A percentile compares a stretch with the other conserved stretches of the same genome.
phyloP scores from a whole-genome alignment of 1,284 basidiomycete species.

The Ceratobasidium sp. region DNA sequence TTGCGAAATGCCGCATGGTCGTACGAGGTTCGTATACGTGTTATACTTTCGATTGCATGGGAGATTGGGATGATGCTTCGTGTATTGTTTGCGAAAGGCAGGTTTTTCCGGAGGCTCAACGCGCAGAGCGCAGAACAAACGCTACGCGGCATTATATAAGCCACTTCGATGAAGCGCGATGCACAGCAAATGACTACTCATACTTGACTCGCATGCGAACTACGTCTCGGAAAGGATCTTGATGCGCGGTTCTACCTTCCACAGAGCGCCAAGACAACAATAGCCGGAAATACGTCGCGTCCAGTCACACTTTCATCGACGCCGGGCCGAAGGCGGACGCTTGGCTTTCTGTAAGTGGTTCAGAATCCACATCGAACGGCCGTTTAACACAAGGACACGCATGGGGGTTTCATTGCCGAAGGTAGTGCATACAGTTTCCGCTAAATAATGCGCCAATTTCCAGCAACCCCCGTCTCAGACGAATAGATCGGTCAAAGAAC shows the following conservation, averaged over 20 bases:
- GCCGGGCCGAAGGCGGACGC: not conserved
- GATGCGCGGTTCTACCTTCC: not conserved
- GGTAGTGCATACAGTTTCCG: not conserved
- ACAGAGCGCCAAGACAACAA: conserved; percentile 2
- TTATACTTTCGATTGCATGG: too few species aligned
- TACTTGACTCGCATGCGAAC: too few species aligned
- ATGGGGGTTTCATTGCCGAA: not conserved
- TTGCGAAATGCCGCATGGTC: too few species aligned
- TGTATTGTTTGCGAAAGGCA: too few species aligned
- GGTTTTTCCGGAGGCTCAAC: too few species aligned
- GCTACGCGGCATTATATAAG: too few species aligned
- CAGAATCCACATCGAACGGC: not conserved
- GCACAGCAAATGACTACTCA: too few species aligned
- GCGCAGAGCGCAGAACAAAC: too few species aligned
- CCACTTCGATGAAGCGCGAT: too few species aligned
- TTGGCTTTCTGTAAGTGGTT: not conserved
- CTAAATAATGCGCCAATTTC: not conserved
- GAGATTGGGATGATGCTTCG: too few species aligned
- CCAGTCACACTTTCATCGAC: not conserved
- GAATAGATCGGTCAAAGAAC: not conserved
- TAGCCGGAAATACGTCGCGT: not conserved
- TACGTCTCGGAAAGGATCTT: too few species aligned
- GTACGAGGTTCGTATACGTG: too few species aligned
- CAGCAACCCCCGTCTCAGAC: not conserved
- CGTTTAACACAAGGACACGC: not conserved